Percentiles rank a stretch among this genome's conserved stretches.
Conservation (phyloP, 306 rosid species). For the Alnus glutinosa region DNA sequence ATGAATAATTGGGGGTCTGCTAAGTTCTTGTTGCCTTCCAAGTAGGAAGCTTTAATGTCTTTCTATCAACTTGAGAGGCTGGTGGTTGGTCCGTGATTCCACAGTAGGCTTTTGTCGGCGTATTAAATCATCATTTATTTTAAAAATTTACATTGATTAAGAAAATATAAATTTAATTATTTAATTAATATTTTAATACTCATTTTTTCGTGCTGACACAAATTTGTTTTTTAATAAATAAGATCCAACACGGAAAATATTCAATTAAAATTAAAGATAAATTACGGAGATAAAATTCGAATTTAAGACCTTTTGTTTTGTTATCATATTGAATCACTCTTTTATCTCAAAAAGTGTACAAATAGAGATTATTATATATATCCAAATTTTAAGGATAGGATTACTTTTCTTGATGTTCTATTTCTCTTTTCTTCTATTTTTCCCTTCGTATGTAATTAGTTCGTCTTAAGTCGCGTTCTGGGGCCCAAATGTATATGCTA, state of each 20-base stretch:
- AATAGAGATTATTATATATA: neutral
- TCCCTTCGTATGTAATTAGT: neutral
- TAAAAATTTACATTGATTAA: neutral
- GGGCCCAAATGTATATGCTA: slow-evolving; percentile 9
- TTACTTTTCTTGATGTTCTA: no score
- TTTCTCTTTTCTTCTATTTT: neutral
- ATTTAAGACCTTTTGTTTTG: no score
- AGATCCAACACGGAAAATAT: no score
- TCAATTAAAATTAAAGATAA: no score
- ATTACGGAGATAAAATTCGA: no score
- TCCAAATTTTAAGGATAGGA: neutral
- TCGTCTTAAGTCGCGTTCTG: neutral
- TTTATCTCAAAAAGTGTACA: no score
- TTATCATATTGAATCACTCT: no score
- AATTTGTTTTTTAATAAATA: no score
- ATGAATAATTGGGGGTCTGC: neutral
- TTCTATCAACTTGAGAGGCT: neutral
- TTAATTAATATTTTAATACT: no score
- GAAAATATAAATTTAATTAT: no score
- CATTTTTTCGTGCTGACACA: no score
- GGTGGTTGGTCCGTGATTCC: neutral
- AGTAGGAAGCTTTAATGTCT: neutral
- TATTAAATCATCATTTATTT: neutral
- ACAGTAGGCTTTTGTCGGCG: no score
- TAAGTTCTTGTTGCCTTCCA: neutral